Conservation (phyloP, 768 basidiomycete species). For the Coprinopsis sp. region DNA sequence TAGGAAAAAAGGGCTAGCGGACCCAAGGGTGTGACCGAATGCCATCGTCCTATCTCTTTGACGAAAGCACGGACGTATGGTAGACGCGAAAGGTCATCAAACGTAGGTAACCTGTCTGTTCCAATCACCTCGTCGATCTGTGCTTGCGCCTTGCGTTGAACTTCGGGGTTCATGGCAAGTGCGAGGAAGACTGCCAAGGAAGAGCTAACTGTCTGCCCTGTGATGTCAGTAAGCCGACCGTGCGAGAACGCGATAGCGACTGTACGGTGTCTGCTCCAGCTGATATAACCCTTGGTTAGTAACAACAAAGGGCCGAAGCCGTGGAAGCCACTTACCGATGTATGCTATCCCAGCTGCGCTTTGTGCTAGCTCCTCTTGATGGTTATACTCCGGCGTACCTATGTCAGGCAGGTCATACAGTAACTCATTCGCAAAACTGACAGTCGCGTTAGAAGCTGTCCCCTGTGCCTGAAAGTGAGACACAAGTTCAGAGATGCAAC, state of each 20-base stretch:
- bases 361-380: no score
- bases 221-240: background rate
- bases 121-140: constrained; percentile 36
- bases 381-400: no score
- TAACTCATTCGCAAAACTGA: no score
- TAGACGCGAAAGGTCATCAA: constrained; percentile 26
- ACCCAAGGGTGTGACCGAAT: no score
- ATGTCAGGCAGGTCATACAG: no score
- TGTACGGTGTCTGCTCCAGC: constrained; percentile 25
- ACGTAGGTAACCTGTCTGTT: constrained; percentile 27
- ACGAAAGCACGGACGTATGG: constrained; percentile 32
- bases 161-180: constrained; percentile 31
- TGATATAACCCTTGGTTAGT: background rate
- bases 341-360: no score
- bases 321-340: no score
- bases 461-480: no score
- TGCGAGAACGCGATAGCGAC: no score
- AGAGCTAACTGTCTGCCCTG: constrained; percentile 28
- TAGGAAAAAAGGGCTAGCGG: constrained; percentile 4
- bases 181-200: constrained; percentile 31
- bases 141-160: constrained; percentile 30
- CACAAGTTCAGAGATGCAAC: no score
- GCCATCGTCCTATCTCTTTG: constrained; percentile 33
- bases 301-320: background rate
- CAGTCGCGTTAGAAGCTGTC: no score